These are phyloP conservation scores for Globisporangium viniferum DNA, from an alignment of 352 stramenopile genomes.

Conservation along the genomic window DNA sequence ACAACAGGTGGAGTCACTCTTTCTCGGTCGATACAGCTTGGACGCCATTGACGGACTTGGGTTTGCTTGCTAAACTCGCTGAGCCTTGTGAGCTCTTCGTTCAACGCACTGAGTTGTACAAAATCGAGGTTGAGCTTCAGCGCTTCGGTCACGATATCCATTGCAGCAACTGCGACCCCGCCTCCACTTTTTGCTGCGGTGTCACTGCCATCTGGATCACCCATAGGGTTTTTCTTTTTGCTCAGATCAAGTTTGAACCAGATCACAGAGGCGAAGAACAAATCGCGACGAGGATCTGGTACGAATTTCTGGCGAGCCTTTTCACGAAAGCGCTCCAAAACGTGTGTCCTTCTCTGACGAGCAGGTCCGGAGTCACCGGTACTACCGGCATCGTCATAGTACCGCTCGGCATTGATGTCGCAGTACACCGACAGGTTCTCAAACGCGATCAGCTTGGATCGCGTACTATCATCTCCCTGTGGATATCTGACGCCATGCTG, in stretches of 20 bases:
- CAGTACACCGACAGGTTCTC: constrained; percentile 65
- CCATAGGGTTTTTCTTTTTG: constrained; percentile 1
- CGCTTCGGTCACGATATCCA: constrained; percentile 59
- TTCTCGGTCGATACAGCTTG: constrained; percentile 51
- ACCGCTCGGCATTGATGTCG: constrained; percentile 42
- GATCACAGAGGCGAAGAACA: constrained; percentile 46
- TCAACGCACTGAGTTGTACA: constrained; percentile 43
- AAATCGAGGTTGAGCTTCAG: constrained; percentile 58
- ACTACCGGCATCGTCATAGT: constrained; percentile 7
- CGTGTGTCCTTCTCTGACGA: constrained; percentile 3
- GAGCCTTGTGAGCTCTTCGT: constrained; percentile 41
- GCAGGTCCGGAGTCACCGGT: not conserved
- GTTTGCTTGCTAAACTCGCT: constrained; percentile 31
- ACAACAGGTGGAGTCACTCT: constrained; percentile 32
- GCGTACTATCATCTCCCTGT: constrained; percentile 15
- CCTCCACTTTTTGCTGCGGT: not conserved
- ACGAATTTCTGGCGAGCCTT: constrained; percentile 27
- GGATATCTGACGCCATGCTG: constrained; percentile 53
- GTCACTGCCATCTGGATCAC: not conserved
- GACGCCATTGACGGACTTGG: constrained; percentile 35
- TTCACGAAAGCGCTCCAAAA: constrained; percentile 35
- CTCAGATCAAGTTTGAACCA: constrained; percentile 69
- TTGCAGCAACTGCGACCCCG: constrained; percentile 21
- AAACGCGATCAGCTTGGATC: constrained; percentile 60
- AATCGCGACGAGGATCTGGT: constrained; percentile 32